phyloP scores from a whole-genome alignment of 1,284 basidiomycete genomes.

The Puccinia horiana region DNA sequence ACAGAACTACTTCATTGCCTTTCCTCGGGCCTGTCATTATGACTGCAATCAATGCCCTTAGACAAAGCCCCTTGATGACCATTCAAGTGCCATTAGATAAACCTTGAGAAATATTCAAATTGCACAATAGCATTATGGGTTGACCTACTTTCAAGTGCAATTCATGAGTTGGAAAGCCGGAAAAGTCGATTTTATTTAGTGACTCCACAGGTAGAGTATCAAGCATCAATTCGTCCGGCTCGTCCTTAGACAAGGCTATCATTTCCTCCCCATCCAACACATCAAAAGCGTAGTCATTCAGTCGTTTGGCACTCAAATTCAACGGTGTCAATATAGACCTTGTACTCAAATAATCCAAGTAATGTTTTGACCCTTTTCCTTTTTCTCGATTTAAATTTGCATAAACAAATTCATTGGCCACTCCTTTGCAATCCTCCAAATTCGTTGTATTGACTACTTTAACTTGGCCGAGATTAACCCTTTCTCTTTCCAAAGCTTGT shows the following conservation, averaged over 20 bases:
- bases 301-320: not conserved
- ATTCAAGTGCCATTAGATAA: conserved; percentile 21
- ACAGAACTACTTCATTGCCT: not conserved
- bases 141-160: not conserved
- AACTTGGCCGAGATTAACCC: no score
- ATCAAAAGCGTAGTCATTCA: not conserved
- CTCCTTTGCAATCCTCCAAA: no score
- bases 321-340: not conserved
- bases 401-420: no score
- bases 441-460: no score
- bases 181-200: not conserved
- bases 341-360: not conserved
- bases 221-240: not conserved
- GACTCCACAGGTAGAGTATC: not conserved
- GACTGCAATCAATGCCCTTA: no score
- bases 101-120: not conserved
- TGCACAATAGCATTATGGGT: not conserved
- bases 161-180: not conserved
- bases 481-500: no score
- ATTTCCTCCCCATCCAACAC: not conserved
- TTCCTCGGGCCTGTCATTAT: not conserved
- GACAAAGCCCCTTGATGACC: not conserved
- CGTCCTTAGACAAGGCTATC: not conserved
- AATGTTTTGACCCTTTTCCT: no score
- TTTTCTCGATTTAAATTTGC: no score